Conservation (phyloP, 768 basidiomycete genomes). For the Hericium coralloides region DNA sequence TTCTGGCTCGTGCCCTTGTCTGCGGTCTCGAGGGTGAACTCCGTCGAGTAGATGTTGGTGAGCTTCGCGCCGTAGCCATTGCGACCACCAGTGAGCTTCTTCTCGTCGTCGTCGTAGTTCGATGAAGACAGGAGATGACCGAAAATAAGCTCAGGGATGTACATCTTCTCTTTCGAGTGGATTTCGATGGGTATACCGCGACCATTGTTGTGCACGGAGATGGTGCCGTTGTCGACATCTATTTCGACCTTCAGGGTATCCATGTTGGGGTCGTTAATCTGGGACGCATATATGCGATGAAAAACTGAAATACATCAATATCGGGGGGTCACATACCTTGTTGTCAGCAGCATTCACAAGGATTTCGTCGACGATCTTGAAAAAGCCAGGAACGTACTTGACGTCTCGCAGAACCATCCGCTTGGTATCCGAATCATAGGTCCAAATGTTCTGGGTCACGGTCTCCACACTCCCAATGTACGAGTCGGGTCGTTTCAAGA, state of each 20-base stretch:
- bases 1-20: slow-evolving; percentile 80
- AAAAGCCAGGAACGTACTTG: slow-evolving; percentile 93
- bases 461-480: slow-evolving; percentile 97
- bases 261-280: slow-evolving; percentile 94
- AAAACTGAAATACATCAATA: not conserved
- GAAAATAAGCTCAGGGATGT: slow-evolving; percentile 96
- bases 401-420: slow-evolving; percentile 78
- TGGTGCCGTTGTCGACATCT: slow-evolving; percentile 72
- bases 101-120: slow-evolving; percentile 98
- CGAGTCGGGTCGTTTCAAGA: slow-evolving; percentile 84
- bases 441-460: slow-evolving; percentile 86
- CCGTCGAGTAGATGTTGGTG: slow-evolving; percentile 94
- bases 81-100: slow-evolving; percentile 95
- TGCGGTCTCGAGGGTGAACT: slow-evolving; percentile 94
- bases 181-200: slow-evolving; percentile 95
- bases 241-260: slow-evolving; percentile 85
- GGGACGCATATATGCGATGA: not conserved
- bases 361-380: slow-evolving; percentile 99
- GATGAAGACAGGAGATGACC: slow-evolving; percentile 90
- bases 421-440: slow-evolving; percentile 76
- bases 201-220: slow-evolving; percentile 94
- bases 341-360: slow-evolving; percentile 99
- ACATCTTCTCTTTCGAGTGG: slow-evolving; percentile 86
- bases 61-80: slow-evolving; percentile 99
- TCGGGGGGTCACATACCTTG: slow-evolving; percentile 55